These are phyloP conservation scores for Russula abietina DNA, from an alignment of 768 basidiomycete genomes.

Conservation along the genomic window DNA sequence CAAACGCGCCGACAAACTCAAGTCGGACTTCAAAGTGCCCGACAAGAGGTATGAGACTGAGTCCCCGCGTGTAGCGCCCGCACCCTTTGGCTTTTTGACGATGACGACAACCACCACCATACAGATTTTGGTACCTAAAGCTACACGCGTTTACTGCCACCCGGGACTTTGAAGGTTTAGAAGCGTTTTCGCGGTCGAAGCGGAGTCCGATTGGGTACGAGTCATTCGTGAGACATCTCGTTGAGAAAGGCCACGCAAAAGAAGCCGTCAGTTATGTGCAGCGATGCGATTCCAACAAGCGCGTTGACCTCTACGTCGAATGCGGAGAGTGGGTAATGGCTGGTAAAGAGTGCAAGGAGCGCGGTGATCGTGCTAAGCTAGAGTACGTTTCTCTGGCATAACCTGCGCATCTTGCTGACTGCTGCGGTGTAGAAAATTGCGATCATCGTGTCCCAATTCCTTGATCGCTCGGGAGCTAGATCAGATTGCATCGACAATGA, in stretches of 20 bases:
- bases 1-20: constrained; percentile 86
- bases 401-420: constrained; percentile 13
- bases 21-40: constrained; percentile 86
- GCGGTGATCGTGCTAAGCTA: constrained; percentile 75
- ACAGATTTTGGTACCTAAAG: constrained; percentile 92
- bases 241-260: constrained; percentile 63
- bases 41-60: constrained; percentile 71
- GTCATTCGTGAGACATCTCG: constrained; percentile 74
- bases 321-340: constrained; percentile 90
- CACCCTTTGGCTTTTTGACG: not conserved
- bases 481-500: constrained; percentile 57
- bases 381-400: constrained; percentile 49
- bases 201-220: constrained; percentile 96
- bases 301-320: constrained; percentile 81
- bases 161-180: constrained; percentile 81
- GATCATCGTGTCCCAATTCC: constrained; percentile 71
- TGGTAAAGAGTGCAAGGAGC: constrained; percentile 83
- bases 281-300: constrained; percentile 75
- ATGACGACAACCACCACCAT: not conserved
- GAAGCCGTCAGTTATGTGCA: constrained; percentile 76
- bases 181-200: constrained; percentile 78
- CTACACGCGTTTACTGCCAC: constrained; percentile 72
- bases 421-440: constrained; percentile 51
- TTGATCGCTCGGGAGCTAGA: constrained; percentile 76
- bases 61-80: not conserved